Evolutionary conservation across 495 filamentous ascomycete species (phyloP).

Genomic region (Astrothelium macrocarpum): DNA sequence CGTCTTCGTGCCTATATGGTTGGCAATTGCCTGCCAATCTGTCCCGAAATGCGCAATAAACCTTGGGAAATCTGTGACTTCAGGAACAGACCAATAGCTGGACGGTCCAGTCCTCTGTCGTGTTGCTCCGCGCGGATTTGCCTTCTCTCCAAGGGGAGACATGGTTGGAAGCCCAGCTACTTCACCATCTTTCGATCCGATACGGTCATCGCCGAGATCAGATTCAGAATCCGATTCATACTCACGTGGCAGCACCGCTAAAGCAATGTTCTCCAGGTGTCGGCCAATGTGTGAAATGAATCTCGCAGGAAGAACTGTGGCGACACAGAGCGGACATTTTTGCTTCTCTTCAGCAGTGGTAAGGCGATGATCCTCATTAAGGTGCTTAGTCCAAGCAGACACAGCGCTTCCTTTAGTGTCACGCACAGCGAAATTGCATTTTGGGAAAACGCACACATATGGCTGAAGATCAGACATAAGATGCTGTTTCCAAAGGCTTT

Average conservation of each 20-base stretch:
- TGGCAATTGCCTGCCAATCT: constrained; percentile 76
- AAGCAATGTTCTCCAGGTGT: too few relatives aligned
- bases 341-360: not conserved
- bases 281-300: too few relatives aligned
- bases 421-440: not conserved
- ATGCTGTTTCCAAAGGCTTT: not conserved
- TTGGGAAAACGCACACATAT: not conserved
- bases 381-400: not conserved
- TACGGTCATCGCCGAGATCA: too few relatives aligned
- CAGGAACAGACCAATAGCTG: constrained; percentile 96
- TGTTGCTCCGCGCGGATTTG: not conserved
- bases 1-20: constrained; percentile 84
- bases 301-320: too few relatives aligned
- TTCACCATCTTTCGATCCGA: too few relatives aligned
- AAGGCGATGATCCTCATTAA: not conserved
- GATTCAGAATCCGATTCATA: too few relatives aligned
- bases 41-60: constrained; percentile 76
- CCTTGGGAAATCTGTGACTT: constrained; percentile 70
- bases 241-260: too few relatives aligned
- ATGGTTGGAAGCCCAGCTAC: too few relatives aligned
- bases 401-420: not conserved
- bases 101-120: constrained; percentile 44
- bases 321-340: not conserved
- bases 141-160: constrained; percentile 2
- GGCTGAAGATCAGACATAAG: not conserved